phyloP scores from a whole-genome alignment of 257 asterid species.

The Schizonepeta tenuifolia region DNA sequence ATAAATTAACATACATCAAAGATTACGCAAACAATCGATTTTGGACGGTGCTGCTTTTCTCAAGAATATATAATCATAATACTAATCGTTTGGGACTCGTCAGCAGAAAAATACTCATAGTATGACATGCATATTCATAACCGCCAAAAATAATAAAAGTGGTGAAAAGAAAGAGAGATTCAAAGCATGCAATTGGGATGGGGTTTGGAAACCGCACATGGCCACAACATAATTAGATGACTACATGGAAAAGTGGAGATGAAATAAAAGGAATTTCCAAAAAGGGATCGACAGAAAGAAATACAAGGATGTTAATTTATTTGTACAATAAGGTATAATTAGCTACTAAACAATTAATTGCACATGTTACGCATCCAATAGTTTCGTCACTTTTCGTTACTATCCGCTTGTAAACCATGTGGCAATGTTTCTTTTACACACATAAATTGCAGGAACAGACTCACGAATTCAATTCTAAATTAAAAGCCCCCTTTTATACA shows the following conservation, averaged over 20 bases:
- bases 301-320: constrained; percentile 2
- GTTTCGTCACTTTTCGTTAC: constrained; percentile 9
- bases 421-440: constrained; percentile 20
- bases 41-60: constrained; percentile 31
- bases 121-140: too few relatives aligned
- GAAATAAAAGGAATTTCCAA: constrained; percentile 15
- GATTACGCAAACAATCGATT: neutral
- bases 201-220: constrained; percentile 30
- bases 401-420: constrained; percentile 21
- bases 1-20: neutral
- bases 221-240: constrained; percentile 13
- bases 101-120: neutral
- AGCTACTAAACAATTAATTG: neutral
- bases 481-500: neutral
- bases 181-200: constrained; percentile 18
- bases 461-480: neutral
- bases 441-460: neutral
- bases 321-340: neutral
- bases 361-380: constrained; percentile 19
- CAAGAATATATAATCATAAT: constrained; percentile 8
- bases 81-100: neutral
- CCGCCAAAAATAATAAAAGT: constrained; percentile 23
- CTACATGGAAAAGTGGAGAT: neutral
- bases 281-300: neutral
- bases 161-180: neutral